Base-by-base conservation (phyloP, 176 grass and related monocot genomes). In the Calamus simplicifolius region DNA sequence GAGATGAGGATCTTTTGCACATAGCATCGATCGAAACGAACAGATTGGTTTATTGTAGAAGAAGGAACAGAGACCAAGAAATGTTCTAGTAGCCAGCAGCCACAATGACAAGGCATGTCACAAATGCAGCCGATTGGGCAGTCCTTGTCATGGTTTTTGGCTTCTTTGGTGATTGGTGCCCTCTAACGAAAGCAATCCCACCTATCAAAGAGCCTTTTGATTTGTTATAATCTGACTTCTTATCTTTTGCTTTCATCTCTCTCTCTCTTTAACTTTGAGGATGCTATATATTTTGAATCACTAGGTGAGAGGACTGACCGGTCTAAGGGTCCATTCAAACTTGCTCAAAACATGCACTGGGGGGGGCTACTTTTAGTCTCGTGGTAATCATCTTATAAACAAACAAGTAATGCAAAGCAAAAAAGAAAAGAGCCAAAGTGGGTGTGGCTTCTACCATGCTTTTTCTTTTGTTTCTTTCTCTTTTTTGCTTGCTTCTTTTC, bases 21-120 rank as follows among this genome's bases (percentile, higher is more conserved):
- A 10, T 12, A 70, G 51, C 61, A 75, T n/a, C 43, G 62, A 75
- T n/a, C 43, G 62, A 62, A 35, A 19, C 62, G 57, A 75, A 60
- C 18, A 75, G 18, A 64, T 59, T 69, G 58, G 65, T 54, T 74
- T 64, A 48, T 65, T 43, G 58, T 65, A 56, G 19, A 21, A 15
- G 50, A 52, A 56, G 18, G 54, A 12, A 56, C 54, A 56, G 23
- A 13, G 54, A 56, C 54, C 54, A 56, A 56, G 19, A 56, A 56
- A 56, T 25, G 54, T 56, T 56, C 54, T 56, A 56, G 54, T 56
- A 56, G 54, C 13, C 54, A 25, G 19, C 54, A 25, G 19, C 23
- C 19, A 56, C 54, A 56, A 25, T 18, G 4, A 56, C 54, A 15
- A 25, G 54, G 54, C 19, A 25, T 12, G 18, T 18, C 18, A 25